These are phyloP conservation scores for Pinus tabuliformis DNA, from an alignment of 75 land plant genomes.

Conservation along the genomic window DNA sequence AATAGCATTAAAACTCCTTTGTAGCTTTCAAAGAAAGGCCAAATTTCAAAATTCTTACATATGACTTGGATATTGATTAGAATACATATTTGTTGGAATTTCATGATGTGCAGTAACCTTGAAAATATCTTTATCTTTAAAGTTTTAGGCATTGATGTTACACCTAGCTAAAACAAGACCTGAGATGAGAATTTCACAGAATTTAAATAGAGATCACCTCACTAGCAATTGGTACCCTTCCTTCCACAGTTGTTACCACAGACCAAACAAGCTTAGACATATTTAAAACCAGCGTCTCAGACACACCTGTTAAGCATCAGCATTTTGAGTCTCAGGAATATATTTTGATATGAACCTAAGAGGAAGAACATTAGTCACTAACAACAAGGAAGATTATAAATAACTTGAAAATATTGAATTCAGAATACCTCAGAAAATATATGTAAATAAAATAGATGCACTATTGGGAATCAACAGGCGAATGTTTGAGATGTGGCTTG, in stretches of 20 bases:
- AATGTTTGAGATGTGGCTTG: neutral
- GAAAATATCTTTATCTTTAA: neutral
- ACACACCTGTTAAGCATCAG: slow-evolving; percentile 49
- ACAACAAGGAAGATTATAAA: neutral
- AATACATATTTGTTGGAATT: neutral
- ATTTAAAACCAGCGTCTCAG: slow-evolving; percentile 76
- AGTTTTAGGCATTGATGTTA: neutral
- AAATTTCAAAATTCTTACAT: neutral
- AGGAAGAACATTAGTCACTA: neutral
- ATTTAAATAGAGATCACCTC: slow-evolving; percentile 47
- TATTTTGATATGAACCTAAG: neutral
- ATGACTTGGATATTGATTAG: neutral
- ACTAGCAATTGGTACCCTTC: slow-evolving; percentile 75
- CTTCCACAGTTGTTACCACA: slow-evolving; percentile 48
- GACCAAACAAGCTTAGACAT: slow-evolving; percentile 86
- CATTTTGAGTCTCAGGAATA: neutral
- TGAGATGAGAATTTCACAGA: neutral
- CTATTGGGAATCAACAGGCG: neutral
- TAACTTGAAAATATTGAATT: neutral
- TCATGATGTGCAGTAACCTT: neutral
- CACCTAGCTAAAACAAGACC: neutral
- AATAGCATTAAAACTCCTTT: neutral
- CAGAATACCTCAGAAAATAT: neutral
- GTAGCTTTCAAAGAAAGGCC: neutral
- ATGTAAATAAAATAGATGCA: neutral